Percentiles rank a stretch among this genome's conserved stretches.
These are phyloP conservation scores for Fomitopsis schrenkii DNA, from an alignment of 1,284 basidiomycete genomes.

Conservation along the genomic window DNA sequence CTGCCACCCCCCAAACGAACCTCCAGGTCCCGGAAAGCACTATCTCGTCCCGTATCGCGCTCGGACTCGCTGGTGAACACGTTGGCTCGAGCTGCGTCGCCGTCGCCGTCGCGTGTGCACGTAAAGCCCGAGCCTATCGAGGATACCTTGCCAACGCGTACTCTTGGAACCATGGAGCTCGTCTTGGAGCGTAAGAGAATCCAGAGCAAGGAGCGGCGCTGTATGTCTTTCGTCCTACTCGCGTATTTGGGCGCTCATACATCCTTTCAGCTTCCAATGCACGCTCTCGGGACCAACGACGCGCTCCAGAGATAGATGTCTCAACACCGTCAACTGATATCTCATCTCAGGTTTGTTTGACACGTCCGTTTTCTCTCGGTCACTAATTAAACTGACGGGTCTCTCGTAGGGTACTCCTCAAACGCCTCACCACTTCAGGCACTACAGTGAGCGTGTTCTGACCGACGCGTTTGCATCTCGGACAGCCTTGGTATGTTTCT, in stretches of 20 bases:
- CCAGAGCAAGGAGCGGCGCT: slow-evolving; percentile 42
- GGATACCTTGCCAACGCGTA: slow-evolving; percentile 41
- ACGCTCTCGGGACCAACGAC: slow-evolving; percentile 52
- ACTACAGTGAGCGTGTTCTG: slow-evolving; percentile 28
- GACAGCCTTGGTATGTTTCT: slow-evolving; percentile 12
- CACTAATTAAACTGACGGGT: background rate
- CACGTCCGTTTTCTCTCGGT: background rate
- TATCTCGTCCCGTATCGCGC: slow-evolving; percentile 35
- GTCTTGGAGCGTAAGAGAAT: slow-evolving; percentile 64
- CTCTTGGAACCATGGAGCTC: slow-evolving; percentile 67
- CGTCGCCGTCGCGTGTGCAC: slow-evolving; percentile 48
- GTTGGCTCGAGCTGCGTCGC: slow-evolving; percentile 27
- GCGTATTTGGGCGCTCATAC: background rate
- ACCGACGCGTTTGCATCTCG: slow-evolving; percentile 23
- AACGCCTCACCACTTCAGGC: slow-evolving; percentile 29
- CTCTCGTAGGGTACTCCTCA: slow-evolving; percentile 18
- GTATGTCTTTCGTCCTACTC: slow-evolving; percentile 11
- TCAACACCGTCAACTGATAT: slow-evolving; percentile 21
- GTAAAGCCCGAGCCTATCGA: slow-evolving; percentile 59
- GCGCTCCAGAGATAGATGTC: slow-evolving; percentile 29
- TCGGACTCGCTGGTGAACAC: slow-evolving; percentile 48
- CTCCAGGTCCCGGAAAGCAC: slow-evolving; percentile 27
- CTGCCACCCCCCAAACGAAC: slow-evolving; percentile 17
- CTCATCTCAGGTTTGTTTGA: slow-evolving; percentile 29
- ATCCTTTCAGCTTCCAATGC: slow-evolving; percentile 37